Evolutionary conservation across 495 filamentous ascomycete species (phyloP), one percentile per base, ranked within the genome.

Genomic region (Talaromyces liani): DNA sequence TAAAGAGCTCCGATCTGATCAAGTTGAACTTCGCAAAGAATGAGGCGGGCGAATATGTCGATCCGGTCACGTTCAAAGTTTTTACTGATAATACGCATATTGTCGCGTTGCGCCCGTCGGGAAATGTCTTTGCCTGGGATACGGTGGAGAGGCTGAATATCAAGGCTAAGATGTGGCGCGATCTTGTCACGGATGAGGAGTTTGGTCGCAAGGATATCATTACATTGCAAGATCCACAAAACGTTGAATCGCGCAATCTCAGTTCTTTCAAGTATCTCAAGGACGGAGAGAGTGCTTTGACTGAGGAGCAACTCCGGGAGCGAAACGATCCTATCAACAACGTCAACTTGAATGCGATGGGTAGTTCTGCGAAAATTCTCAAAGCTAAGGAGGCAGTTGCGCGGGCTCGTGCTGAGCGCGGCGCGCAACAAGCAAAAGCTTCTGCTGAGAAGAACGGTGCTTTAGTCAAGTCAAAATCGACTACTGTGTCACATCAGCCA

Each of bases 21-120:
- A 93, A 92, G 72, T 84, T 99, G 45, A 87, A 92, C 62, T 91
- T 97, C 70, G 84, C 89, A 60, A 93, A 95, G 75, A 99, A 98
- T 73, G 93, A 91, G 60, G 88, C 93, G 62, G 91, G 88, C 61
- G 95, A 98, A 67, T 91, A 91, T 67, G 90, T 97, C 65, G 94
- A 99, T 72, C 94, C 94, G 1, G 93, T 99, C 22, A 97, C 91
- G 3, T 98, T 88, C 80, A 99, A 99, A 76, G 88, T 94, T 10
- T 88, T 99, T 67, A 99, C 94, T 41, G 92, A 99, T 71, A 98
- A 97, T 72, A 97, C 95, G 8, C 94, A 99, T 72, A 89, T 99
- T 53, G 91, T 98, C 53, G 92, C 93, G 31, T 78, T 99, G 64
- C 80, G 87, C 56, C 91, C 90, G 67, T 90, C 91, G 41, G 92